Percentiles rank a stretch among this genome's conserved stretches.
phyloP scores from a whole-genome alignment of 495 filamentous ascomycete species.

The Mycothermus thermophilus region DNA sequence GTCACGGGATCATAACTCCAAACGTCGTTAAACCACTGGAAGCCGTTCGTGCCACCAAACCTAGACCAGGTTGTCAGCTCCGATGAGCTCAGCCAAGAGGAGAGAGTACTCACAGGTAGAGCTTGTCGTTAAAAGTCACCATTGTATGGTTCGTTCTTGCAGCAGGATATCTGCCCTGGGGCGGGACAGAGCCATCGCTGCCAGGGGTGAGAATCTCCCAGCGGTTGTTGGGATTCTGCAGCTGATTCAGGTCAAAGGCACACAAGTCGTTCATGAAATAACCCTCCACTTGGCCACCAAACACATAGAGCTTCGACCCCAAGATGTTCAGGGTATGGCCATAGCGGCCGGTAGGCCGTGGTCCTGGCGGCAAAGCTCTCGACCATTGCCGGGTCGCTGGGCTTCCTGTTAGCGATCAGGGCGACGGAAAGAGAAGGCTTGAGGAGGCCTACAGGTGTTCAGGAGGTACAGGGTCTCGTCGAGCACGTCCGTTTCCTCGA shows the following conservation, averaged over 20 bases:
- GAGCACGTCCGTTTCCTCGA: conserved; percentile 77
- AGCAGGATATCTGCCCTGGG: conserved; percentile 61
- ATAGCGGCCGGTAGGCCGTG: conserved; percentile 79
- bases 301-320: conserved; percentile 91
- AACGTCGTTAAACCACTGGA: conserved; percentile 96
- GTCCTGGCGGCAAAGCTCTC: conserved; percentile 68
- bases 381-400: conserved; percentile 97
- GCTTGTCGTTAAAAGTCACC: conserved; percentile 81
- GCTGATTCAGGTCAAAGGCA: conserved; percentile 87
- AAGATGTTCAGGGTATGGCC: conserved; percentile 94
- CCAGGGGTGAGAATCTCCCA: conserved; percentile 85
- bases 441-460: conserved; percentile 71
- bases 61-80: conserved; percentile 30
- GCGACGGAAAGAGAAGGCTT: too few species aligned
- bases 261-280: conserved; percentile 97
- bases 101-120: conserved; percentile 62
- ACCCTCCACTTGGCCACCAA: conserved; percentile 94
- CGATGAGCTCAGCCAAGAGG: not conserved
- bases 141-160: conserved; percentile 91
- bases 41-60: conserved; percentile 91
- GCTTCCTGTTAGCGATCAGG: too few species aligned
- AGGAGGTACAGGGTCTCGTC: conserved; percentile 94
- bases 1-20: conserved; percentile 83
- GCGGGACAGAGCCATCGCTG: conserved; percentile 51
- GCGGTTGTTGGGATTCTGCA: conserved; percentile 74